phyloP scores from a whole-genome alignment of 2,329 filamentous ascomycete species.

The Diaporthe aspalathi region DNA sequence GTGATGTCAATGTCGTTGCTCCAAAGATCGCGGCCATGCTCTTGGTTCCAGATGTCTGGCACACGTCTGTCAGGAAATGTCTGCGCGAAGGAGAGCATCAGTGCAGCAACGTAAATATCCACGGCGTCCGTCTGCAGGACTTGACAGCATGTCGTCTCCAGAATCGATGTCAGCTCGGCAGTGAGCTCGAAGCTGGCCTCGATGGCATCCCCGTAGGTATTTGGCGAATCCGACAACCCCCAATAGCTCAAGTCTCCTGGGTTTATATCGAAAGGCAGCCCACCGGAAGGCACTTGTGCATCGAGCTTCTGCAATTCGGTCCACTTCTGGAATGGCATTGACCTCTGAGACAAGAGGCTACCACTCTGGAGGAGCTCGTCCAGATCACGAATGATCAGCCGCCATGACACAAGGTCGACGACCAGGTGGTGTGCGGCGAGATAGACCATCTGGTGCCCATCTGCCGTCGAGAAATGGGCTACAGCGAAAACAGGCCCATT shows the following conservation, averaged over 20 bases:
- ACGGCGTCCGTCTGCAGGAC: conserved; percentile 63
- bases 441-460: conserved; percentile 60
- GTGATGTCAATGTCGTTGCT: conserved; percentile 62
- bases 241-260: conserved; percentile 60
- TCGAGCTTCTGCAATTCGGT: conserved; percentile 55
- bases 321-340: conserved; percentile 63
- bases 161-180: conserved; percentile 54
- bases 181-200: conserved; percentile 57
- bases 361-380: conserved; percentile 61
- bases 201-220: conserved; percentile 58
- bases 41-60: conserved; percentile 67
- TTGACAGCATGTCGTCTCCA: conserved; percentile 57
- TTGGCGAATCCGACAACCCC: conserved; percentile 56
- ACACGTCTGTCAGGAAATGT: conserved; percentile 63
- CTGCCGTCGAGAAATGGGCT: conserved; percentile 58
- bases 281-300: conserved; percentile 36
- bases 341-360: conserved; percentile 56
- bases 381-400: conserved; percentile 60
- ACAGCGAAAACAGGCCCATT: conserved; percentile 63
- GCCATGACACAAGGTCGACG: conserved; percentile 63
- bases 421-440: conserved; percentile 64
- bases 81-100: conserved; percentile 66
- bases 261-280: conserved; percentile 53
- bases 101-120: conserved; percentile 65
- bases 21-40: conserved; percentile 59